Evolutionary conservation across 345 rosid species (phyloP).

Genomic region (Camelina laxa): DNA sequence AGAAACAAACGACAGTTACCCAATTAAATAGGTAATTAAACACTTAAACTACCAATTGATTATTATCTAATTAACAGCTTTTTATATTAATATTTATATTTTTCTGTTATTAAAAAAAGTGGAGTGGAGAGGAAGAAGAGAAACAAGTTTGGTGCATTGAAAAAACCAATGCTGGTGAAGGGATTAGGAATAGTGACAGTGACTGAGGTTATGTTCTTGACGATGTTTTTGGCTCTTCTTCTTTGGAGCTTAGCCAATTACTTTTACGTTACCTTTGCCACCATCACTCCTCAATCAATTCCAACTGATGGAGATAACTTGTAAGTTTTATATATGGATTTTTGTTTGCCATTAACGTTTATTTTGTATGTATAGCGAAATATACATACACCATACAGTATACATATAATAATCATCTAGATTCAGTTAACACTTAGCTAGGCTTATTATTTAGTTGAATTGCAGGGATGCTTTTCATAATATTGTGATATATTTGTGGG

Average conservation of each 20-base stretch:
- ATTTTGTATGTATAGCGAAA: neutral
- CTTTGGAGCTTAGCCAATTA: conserved; percentile 60
- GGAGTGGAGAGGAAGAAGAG: conserved; percentile 20
- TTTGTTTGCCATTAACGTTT: neutral
- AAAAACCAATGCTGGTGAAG: conserved; percentile 61
- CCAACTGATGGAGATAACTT: conserved; percentile 39
- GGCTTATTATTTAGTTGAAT: neutral
- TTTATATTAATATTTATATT: neutral
- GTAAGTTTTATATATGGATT: conserved; percentile 46
- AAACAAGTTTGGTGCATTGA: conserved; percentile 36
- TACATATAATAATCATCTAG: neutral
- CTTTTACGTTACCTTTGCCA: conserved; percentile 43
- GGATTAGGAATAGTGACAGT: conserved; percentile 76
- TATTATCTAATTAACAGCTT: neutral
- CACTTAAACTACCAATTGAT: neutral
- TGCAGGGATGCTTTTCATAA: neutral
- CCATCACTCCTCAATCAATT: conserved; percentile 43
- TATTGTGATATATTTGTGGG: conserved; percentile 4
- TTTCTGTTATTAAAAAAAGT: conserved; percentile 14
- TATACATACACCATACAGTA: neutral
- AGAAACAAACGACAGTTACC: conserved; percentile 17
- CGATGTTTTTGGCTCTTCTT: conserved; percentile 64
- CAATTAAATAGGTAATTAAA: conserved; percentile 26
- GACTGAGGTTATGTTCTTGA: conserved; percentile 56
- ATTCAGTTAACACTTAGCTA: neutral